Conservation (phyloP, 2,329 filamentous ascomycete genomes). For the Blumeriella jaapii region DNA sequence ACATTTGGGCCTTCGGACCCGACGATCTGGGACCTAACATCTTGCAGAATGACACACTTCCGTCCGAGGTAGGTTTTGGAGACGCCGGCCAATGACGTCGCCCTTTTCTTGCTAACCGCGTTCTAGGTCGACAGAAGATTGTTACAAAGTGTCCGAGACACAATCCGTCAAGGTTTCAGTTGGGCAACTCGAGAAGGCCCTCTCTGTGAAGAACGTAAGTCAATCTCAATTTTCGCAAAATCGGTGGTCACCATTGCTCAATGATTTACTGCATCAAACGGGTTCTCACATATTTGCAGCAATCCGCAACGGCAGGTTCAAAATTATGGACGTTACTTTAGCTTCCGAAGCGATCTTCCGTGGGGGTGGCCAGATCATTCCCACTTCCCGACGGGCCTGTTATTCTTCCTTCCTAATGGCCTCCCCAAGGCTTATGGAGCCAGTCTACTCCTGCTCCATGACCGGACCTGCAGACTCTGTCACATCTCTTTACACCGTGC, state of each 20-base stretch:
- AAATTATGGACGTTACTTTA: slow-evolving; percentile 80
- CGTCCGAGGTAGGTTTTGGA: slow-evolving; percentile 56
- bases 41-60: slow-evolving; percentile 89
- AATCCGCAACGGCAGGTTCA: slow-evolving; percentile 96
- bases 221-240: slow-evolving; percentile 9
- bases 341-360: slow-evolving; percentile 87
- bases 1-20: slow-evolving; percentile 97
- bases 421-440: slow-evolving; percentile 91
- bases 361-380: slow-evolving; percentile 94
- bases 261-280: slow-evolving; percentile 13
- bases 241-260: slow-evolving; percentile 12
- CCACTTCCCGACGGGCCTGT: slow-evolving; percentile 81
- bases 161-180: slow-evolving; percentile 88
- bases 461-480: slow-evolving; percentile 85
- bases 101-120: slow-evolving; percentile 22
- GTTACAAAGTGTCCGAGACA: slow-evolving; percentile 77
- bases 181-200: slow-evolving; percentile 95
- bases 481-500: slow-evolving; percentile 79
- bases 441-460: slow-evolving; percentile 85
- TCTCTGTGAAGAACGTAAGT: slow-evolving; percentile 91
- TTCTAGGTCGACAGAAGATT: slow-evolving; percentile 77
- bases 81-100: slow-evolving; percentile 10
- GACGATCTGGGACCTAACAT: slow-evolving; percentile 94
- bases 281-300: slow-evolving; percentile 39
- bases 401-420: slow-evolving; percentile 98